Percentiles rank a stretch among this genome's conserved stretches.
phyloP scores from a whole-genome alignment of 371 early-diverging fungal species.

The Mucor velutinosus region DNA sequence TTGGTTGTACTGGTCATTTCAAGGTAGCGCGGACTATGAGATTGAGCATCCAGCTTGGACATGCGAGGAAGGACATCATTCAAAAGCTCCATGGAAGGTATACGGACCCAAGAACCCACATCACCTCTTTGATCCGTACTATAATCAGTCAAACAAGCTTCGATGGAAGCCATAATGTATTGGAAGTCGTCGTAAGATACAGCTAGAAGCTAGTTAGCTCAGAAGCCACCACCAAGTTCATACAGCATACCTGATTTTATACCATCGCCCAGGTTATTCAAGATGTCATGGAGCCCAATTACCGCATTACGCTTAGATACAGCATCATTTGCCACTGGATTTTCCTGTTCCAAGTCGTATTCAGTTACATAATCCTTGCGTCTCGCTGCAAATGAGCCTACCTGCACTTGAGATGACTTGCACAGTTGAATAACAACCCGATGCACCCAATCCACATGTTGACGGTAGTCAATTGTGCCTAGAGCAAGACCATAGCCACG shows the following conservation, averaged over 20 bases:
- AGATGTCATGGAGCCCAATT: conserved; percentile 50
- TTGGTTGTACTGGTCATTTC: conserved; percentile 16
- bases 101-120: conserved; percentile 93
- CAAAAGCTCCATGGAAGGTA: conserved; percentile 69
- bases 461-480: conserved; percentile 55
- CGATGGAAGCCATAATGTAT: conserved; percentile 44
- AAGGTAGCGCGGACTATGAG: conserved; percentile 24
- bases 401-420: conserved; percentile 35
- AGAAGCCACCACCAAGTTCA: not conserved
- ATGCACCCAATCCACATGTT: conserved; percentile 25
- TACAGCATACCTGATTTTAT: conserved; percentile 47
- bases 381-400: not conserved
- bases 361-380: not conserved
- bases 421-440: conserved; percentile 29
- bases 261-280: conserved; percentile 32
- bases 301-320: conserved; percentile 74
- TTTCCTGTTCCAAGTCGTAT: conserved; percentile 18
- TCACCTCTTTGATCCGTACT: conserved; percentile 91
- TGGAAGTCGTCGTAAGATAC: conserved; percentile 43
- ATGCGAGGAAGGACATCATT: conserved; percentile 48
- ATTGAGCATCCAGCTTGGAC: conserved; percentile 34
- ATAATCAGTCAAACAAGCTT: conserved; percentile 79
- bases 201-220: conserved; percentile 21
- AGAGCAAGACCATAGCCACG: conserved; percentile 73
- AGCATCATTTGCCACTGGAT: conserved; percentile 57